Conservation (phyloP, 116 monocot genomes). For the Phalaenopsis hybrid region DNA sequence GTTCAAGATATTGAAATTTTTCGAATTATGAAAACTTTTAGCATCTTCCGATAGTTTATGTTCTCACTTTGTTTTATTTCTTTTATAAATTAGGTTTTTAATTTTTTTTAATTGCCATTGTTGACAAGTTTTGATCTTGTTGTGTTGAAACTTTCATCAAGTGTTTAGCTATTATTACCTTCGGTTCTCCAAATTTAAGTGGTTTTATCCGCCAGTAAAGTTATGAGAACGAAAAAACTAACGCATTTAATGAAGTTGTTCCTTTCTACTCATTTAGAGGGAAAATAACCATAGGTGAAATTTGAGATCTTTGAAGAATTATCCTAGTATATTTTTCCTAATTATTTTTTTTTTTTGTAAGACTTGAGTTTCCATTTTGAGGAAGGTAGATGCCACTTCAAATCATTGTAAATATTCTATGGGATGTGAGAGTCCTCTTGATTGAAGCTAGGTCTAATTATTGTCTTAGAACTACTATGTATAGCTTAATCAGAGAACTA, state of each 20-base stretch:
- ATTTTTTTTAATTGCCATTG: neutral
- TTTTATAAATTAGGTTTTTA: neutral
- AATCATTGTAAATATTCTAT: neutral
- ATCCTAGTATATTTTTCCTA: neutral
- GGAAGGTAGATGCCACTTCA: neutral
- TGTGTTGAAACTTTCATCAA: neutral
- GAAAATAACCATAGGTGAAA: neutral
- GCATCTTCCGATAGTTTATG: neutral
- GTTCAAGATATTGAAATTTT: conserved; percentile 35
- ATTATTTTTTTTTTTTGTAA: neutral
- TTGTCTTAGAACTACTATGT: neutral
- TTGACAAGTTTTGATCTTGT: neutral
- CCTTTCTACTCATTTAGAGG: neutral
- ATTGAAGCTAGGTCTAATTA: neutral
- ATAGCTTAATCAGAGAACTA: neutral
- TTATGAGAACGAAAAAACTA: neutral
- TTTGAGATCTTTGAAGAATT: neutral
- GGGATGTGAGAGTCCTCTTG: neutral
- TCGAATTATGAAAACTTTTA: neutral
- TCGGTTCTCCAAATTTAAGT: neutral
- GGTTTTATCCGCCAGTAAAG: neutral
- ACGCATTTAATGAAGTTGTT: neutral
- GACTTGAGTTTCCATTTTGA: neutral
- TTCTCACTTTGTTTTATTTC: neutral
- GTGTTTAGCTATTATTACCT: neutral